phyloP scores from a whole-genome alignment of 345 rosid species.

The Acer saccharum region DNA sequence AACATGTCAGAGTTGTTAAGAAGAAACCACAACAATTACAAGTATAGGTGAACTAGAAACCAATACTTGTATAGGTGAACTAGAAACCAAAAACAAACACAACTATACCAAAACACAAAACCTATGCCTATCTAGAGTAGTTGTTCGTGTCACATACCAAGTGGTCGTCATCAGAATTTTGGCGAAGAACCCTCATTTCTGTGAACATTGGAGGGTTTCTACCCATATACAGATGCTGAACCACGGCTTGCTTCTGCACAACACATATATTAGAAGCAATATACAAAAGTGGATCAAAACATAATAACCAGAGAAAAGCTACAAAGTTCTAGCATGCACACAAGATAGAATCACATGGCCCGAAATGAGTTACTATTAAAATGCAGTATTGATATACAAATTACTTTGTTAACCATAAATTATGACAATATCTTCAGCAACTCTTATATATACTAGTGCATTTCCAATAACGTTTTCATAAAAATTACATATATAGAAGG shows the following conservation, averaged over 20 bases:
- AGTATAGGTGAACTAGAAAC: background rate
- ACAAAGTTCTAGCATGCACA: background rate
- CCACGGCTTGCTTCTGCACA: slow-evolving; percentile 70
- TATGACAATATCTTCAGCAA: background rate
- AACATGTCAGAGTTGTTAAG: background rate
- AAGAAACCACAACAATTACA: background rate
- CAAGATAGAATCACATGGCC: no score
- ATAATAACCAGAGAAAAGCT: background rate
- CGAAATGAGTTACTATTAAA: background rate
- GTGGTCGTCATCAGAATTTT: slow-evolving; percentile 77
- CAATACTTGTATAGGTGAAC: background rate
- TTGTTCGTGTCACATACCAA: slow-evolving; percentile 46
- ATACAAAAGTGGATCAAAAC: slow-evolving; percentile 9
- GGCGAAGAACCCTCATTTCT: slow-evolving; percentile 69
- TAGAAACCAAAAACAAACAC: background rate
- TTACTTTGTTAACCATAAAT: background rate
- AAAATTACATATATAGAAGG: background rate
- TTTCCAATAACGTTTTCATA: background rate
- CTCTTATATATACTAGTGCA: background rate
- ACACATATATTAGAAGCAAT: slow-evolving; percentile 14
- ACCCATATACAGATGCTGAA: slow-evolving; percentile 85
- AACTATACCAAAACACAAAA: background rate
- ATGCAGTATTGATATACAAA: background rate
- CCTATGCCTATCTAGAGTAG: background rate
- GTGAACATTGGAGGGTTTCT: slow-evolving; percentile 88